A percentile compares a stretch with the other conserved stretches of the same genome.
phyloP scores from a whole-genome alignment of 2,329 filamentous ascomycete species.

The Rhinocladiella similis region DNA sequence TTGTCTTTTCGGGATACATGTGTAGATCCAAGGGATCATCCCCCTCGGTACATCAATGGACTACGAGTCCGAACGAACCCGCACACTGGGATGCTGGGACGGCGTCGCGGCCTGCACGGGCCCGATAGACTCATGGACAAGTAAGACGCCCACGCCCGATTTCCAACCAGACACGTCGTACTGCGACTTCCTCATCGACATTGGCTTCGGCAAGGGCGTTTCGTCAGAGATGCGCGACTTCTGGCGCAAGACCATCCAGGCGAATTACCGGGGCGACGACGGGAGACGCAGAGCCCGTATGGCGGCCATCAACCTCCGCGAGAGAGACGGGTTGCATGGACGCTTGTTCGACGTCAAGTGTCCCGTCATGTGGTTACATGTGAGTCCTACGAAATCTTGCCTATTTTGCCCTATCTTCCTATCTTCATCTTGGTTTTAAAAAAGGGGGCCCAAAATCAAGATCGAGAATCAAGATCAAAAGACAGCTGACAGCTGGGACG shows the following conservation, averaged over 20 bases:
- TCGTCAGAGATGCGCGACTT: slow-evolving; percentile 40
- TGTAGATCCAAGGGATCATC: slow-evolving; percentile 42
- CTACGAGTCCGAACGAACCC: slow-evolving; percentile 46
- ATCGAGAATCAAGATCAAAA: too few relatives aligned
- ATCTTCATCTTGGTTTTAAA: too few relatives aligned
- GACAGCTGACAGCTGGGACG: too few relatives aligned
- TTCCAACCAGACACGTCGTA: slow-evolving; percentile 46
- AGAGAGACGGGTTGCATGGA: slow-evolving; percentile 50
- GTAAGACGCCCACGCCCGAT: slow-evolving; percentile 38
- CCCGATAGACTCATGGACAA: slow-evolving; percentile 44
- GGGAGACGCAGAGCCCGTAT: slow-evolving; percentile 49
- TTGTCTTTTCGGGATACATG: too few relatives aligned
- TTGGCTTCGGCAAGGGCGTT: slow-evolving; percentile 47
- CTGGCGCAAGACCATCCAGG: slow-evolving; percentile 47
- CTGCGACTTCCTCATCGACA: slow-evolving; percentile 47
- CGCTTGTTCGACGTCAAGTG: slow-evolving; percentile 50
- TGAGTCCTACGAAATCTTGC: too few relatives aligned
- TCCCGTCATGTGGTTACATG: slow-evolving; percentile 54
- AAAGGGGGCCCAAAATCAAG: too few relatives aligned
- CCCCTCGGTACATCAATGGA: slow-evolving; percentile 56
- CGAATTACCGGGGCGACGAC: slow-evolving; percentile 51
- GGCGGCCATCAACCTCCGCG: slow-evolving; percentile 51
- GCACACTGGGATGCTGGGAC: slow-evolving; percentile 52
- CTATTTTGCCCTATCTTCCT: too few relatives aligned
- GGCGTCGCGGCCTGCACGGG: slow-evolving; percentile 35